phyloP scores from a whole-genome alignment of 1,139 yeast species.

The Zygosaccharomyces pseudobailii region DNA sequence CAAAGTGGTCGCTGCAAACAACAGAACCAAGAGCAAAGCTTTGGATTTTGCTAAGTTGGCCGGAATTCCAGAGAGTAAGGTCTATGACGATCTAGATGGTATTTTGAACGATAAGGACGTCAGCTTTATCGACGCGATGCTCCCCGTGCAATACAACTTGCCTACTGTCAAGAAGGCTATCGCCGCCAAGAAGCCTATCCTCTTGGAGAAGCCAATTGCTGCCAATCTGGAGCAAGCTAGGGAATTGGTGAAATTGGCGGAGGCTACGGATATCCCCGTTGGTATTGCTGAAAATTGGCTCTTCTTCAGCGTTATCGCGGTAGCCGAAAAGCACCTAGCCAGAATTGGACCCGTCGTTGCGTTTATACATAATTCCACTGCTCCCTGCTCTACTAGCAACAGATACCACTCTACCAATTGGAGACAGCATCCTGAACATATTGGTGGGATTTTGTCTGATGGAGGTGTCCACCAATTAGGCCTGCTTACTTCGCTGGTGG shows the following conservation, averaged over 20 bases:
- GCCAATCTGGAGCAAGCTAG: slow-evolving; percentile 76
- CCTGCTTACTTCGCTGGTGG: slow-evolving; percentile 74
- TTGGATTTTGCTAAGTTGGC: slow-evolving; percentile 66
- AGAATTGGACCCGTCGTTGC: slow-evolving; percentile 72
- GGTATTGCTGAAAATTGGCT: slow-evolving; percentile 83
- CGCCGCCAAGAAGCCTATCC: slow-evolving; percentile 67
- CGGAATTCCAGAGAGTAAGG: slow-evolving; percentile 44
- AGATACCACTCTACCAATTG: slow-evolving; percentile 70
- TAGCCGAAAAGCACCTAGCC: slow-evolving; percentile 52
- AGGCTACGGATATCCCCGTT: slow-evolving; percentile 58
- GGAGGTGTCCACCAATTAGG: slow-evolving; percentile 97
- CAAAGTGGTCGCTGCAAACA: slow-evolving; percentile 59
- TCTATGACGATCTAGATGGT: slow-evolving; percentile 61
- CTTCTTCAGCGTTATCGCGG: slow-evolving; percentile 52
- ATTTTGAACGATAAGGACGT: slow-evolving; percentile 58
- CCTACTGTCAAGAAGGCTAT: slow-evolving; percentile 58
- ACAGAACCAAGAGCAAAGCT: slow-evolving; percentile 81
- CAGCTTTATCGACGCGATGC: slow-evolving; percentile 74
- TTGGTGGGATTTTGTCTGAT: slow-evolving; percentile 87
- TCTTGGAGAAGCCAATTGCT: slow-evolving; percentile 88
- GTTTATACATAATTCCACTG: slow-evolving; percentile 77
- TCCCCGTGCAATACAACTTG: slow-evolving; percentile 78
- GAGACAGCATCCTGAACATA: slow-evolving; percentile 85
- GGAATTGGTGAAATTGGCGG: slow-evolving; percentile 65
- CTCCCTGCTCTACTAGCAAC: slow-evolving; percentile 62